Base-by-base conservation (phyloP, 2,329 filamentous ascomycete species). In the Cercospora beticola region DNA sequence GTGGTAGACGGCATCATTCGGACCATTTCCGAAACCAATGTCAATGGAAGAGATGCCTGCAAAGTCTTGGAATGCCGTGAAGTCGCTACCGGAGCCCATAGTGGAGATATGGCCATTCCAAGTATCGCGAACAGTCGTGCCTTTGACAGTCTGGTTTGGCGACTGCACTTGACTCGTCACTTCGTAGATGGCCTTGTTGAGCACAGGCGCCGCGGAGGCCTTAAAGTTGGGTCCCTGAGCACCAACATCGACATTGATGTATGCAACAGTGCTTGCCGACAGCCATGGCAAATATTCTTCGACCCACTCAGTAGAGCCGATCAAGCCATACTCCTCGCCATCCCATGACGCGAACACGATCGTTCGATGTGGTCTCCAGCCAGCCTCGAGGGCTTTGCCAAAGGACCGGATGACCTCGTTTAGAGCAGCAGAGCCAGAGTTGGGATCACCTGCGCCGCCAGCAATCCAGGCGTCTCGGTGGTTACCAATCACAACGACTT, bases 231-330 rank as follows among this genome's bases (percentile, higher is more conserved):
- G 86, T 0, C 92, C 92, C 5, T 83, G 78, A 3, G 90, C 86
- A 31, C 90, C 92, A 5, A 93, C 88, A 74, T 97, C 94, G 66
- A 97, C 88, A 78, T 97, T 97, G 71, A 97, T 80, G 76, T 97
- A 97, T 9, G 92, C 92, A 16, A 97, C 86, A 66, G 89, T 90
- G 49, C 90, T 85, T 4, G 85, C 84, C 2, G 86, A 85, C 12
- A 97, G 86, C 93, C 93, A 97, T 0, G 92, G 90, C 0, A 96
- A 81, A 74, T 92, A 92, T 73, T 97, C 92, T 77, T 97, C 93
- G 0, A 97, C 92, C 93, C 93, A 97, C 77, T 97, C 94, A 0
- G 94, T 97, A 64, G 90, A 93, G 4, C 94, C 94, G 14, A 97
- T 80, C 5, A 97, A 85, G 0, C 91, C 92, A 73, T 97, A 97